Percentiles rank a stretch among this genome's conserved stretches.
Conservation (phyloP, 352 stramenopile genomes). For the Phytophthora cactorum region DNA sequence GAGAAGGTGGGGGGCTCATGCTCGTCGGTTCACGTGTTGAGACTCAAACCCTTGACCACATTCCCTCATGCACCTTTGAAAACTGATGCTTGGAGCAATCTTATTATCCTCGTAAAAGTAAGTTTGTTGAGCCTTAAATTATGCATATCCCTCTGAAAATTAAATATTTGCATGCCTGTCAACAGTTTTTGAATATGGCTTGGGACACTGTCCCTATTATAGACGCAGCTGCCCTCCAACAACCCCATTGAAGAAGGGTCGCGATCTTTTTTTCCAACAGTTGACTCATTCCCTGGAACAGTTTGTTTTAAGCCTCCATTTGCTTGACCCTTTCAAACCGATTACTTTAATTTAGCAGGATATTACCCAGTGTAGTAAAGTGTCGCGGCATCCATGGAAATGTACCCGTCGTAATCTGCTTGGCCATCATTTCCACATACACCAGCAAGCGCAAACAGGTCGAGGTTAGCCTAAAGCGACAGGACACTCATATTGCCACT, state of each 20-base stretch:
- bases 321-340: background rate
- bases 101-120: background rate
- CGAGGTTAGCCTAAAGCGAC: background rate
- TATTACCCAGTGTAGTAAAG: constrained; percentile 22
- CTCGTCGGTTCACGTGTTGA: background rate
- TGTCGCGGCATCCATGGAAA: constrained; percentile 29
- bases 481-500: background rate
- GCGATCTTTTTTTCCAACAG: constrained; percentile 18
- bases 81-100: background rate
- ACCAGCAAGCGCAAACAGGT: background rate
- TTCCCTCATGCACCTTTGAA: background rate
- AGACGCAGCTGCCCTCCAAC: constrained; percentile 11
- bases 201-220: background rate
- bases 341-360: background rate
- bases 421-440: constrained; percentile 21
- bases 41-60: background rate
- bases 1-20: constrained; percentile 2
- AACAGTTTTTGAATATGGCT: too few species aligned
- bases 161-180: too few species aligned
- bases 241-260: constrained; percentile 26
- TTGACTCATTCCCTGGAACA: constrained; percentile 6
- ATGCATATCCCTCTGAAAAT: background rate
- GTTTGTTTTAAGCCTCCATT: background rate
- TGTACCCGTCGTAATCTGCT: constrained; percentile 14
- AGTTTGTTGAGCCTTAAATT: background rate